These are phyloP conservation scores for Omphalea diandra DNA, from an alignment of 441 rosid genomes.

Conservation along the genomic window DNA sequence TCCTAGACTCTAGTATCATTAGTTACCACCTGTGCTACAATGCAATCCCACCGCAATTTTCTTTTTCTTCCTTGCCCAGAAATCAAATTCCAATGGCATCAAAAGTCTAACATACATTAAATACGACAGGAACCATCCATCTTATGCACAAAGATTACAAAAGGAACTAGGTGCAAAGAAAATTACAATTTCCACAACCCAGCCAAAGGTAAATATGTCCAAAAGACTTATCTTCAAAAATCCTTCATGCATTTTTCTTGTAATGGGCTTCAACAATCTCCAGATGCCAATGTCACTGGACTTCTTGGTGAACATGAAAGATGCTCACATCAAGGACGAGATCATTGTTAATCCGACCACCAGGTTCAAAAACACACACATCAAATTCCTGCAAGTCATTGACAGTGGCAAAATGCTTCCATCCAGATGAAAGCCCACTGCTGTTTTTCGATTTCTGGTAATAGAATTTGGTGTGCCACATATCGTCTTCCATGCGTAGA, in stretches of 20 bases:
- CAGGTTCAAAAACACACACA: slow-evolving; percentile 42
- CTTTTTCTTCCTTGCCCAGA: not conserved
- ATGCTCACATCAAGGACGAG: slow-evolving; percentile 35
- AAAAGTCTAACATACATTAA: not conserved
- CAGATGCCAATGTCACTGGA: not conserved
- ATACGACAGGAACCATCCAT: not conserved
- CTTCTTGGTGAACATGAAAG: slow-evolving; percentile 31
- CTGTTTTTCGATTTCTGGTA: slow-evolving; percentile 28
- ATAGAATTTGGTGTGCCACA: slow-evolving; percentile 38
- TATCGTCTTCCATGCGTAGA: slow-evolving; percentile 31
- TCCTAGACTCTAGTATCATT: not conserved
- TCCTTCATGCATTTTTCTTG: not conserved
- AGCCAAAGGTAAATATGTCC: not conserved
- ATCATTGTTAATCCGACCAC: slow-evolving; percentile 13
- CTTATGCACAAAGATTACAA: not conserved
- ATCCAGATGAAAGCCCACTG: slow-evolving; percentile 51
- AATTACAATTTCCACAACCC: not conserved
- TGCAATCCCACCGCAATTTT: not conserved
- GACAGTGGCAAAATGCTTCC: slow-evolving; percentile 39
- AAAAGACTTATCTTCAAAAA: not conserved
- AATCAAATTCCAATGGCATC: not conserved
- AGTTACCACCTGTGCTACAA: not conserved
- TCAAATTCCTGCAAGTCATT: slow-evolving; percentile 43
- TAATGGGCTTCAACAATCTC: not conserved
- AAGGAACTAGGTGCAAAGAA: not conserved